A percentile compares a stretch with the other conserved stretches of the same genome.
These are phyloP conservation scores for Skeletonema marinoi DNA, from an alignment of 108 stramenopile species.

Conservation along the genomic window DNA sequence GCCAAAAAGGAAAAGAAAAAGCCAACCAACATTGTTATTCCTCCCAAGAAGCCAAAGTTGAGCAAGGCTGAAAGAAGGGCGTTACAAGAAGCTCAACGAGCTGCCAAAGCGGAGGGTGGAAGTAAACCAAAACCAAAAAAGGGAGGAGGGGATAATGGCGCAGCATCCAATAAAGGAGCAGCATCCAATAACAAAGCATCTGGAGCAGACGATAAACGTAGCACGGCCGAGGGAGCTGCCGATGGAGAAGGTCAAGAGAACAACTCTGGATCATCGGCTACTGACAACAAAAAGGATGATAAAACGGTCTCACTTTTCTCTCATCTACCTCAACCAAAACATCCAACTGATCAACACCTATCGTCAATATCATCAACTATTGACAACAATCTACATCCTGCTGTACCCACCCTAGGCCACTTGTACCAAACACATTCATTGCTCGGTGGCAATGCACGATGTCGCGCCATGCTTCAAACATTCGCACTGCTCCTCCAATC, in stretches of 20 bases:
- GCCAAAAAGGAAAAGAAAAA: constrained; percentile 64
- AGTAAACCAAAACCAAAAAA: constrained; percentile 13
- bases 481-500: constrained; percentile 73
- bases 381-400: constrained; percentile 72
- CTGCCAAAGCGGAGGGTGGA: constrained; percentile 80
- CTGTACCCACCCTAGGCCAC: constrained; percentile 81
- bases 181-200: neutral
- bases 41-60: constrained; percentile 88
- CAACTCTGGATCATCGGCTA: neutral
- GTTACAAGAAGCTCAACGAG: constrained; percentile 91
- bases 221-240: constrained; percentile 5
- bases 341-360: constrained; percentile 24
- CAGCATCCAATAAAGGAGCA: too few species aligned
- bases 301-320: constrained; percentile 81
- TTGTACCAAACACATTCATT: constrained; percentile 82
- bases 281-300: constrained; percentile 19
- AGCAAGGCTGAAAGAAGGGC: constrained; percentile 94
- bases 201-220: constrained; percentile 9
- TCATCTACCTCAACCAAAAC: constrained; percentile 81
- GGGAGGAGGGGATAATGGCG: constrained; percentile 12
- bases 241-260: constrained; percentile 3
- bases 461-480: constrained; percentile 89
- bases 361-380: constrained; percentile 14
- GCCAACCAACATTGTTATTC: constrained; percentile 68
- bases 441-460: constrained; percentile 89